Conservation (phyloP, 495 filamentous ascomycete species). For the Penicillium bovifimosum region DNA sequence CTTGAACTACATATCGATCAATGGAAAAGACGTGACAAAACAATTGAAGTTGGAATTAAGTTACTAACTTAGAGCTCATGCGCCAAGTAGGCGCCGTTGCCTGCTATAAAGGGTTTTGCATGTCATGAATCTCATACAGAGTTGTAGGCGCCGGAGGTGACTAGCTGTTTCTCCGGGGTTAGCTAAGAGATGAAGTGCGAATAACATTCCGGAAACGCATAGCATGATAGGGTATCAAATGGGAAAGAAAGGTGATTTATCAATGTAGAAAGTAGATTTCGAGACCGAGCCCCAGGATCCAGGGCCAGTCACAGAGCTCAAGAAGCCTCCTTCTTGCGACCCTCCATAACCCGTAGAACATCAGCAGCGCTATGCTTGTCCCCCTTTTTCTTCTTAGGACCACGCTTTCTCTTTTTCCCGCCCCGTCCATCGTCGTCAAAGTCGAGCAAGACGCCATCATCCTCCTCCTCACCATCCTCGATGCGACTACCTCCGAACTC, state of each 20-base stretch:
- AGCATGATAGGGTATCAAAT: not conserved
- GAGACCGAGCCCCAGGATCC: not conserved
- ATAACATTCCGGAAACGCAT: not conserved
- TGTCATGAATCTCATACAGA: too few species aligned
- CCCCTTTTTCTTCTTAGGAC: conserved; percentile 80
- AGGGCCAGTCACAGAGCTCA: not conserved
- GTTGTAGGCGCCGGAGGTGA: not conserved
- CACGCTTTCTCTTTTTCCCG: conserved; percentile 68
- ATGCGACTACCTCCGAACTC: conserved; percentile 84
- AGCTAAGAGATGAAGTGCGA: too few species aligned
- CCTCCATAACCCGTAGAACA: conserved; percentile 74
- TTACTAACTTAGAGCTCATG: too few species aligned
- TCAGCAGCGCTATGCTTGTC: conserved; percentile 76
- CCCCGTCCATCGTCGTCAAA: conserved; percentile 48
- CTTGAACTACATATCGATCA: too few species aligned
- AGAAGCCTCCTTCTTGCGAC: conserved; percentile 44
- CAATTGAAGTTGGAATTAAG: too few species aligned
- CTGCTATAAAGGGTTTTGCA: not conserved
- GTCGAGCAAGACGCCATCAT: conserved; percentile 57
- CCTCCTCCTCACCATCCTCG: conserved; percentile 77
- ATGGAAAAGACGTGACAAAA: too few species aligned
- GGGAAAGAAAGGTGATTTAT: not conserved
- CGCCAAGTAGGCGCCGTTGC: not conserved
- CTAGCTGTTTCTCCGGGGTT: not conserved
- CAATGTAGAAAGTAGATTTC: not conserved